Percentiles rank a stretch among this genome's conserved stretches.
Evolutionary conservation across 2,329 filamentous ascomycete species (phyloP).

Genomic region (Hymenoscyphus fructigenus): DNA sequence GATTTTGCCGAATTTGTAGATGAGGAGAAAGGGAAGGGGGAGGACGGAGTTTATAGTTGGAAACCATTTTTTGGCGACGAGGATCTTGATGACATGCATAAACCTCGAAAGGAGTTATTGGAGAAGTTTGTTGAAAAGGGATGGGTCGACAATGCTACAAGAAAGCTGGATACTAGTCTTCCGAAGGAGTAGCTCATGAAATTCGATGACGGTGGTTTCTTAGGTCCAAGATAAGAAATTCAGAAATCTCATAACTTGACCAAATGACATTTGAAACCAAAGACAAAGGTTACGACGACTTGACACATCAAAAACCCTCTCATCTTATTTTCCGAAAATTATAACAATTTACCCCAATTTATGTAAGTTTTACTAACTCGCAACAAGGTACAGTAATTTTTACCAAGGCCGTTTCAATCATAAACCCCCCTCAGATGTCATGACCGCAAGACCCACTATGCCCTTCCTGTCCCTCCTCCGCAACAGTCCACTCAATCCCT

Average conservation of each 20-base stretch:
- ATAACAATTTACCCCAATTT: background rate
- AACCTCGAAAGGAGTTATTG: background rate
- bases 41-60: background rate
- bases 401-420: background rate
- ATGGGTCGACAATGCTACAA: background rate
- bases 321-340: too few species aligned
- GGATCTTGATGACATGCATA: too few species aligned
- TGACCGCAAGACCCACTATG: conserved; percentile 14
- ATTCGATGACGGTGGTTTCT: too few species aligned
- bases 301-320: too few species aligned
- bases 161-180: background rate
- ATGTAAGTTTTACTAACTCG: background rate
- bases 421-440: conserved; percentile 5
- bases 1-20: background rate
- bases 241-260: too few species aligned
- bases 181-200: too few species aligned
- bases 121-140: background rate
- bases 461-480: conserved; percentile 3
- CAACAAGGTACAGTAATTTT: background rate
- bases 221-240: too few species aligned
- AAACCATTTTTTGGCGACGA: background rate
- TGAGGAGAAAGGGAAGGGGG: background rate
- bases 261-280: too few species aligned
- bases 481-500: conserved; percentile 13
- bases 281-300: too few species aligned